These are phyloP conservation scores for Neonectria magnoliae DNA, from an alignment of 2,329 filamentous ascomycete genomes.

Conservation along the genomic window DNA sequence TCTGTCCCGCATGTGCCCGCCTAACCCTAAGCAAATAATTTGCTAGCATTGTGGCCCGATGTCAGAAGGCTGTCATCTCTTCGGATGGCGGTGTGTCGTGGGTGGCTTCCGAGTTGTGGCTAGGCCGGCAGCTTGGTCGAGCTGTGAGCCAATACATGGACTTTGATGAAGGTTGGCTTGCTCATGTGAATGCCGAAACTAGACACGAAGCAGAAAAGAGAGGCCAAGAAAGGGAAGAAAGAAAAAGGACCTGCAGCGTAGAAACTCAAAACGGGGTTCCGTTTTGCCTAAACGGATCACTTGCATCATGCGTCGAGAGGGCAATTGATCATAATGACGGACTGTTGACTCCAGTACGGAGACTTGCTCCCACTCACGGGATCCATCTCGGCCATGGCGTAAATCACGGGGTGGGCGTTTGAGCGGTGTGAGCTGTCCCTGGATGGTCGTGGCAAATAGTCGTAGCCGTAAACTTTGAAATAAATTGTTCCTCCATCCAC, in stretches of 20 bases:
- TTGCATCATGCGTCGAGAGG: background rate
- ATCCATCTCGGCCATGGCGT: background rate
- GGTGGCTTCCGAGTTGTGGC: background rate
- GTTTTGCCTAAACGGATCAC: background rate
- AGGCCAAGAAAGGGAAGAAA: background rate
- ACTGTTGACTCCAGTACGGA: background rate
- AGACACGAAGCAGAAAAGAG: background rate
- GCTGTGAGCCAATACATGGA: background rate
- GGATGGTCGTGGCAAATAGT: conserved; percentile 1
- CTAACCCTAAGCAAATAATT: background rate
- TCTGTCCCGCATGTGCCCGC: background rate
- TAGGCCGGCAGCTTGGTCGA: background rate
- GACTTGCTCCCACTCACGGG: background rate
- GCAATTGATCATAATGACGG: conserved; percentile 2
- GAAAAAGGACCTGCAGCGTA: background rate
- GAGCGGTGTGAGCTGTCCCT: conserved; percentile 12
- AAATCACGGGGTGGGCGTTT: conserved; percentile 2
- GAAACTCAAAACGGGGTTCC: background rate
- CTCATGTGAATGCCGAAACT: background rate
- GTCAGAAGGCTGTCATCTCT: background rate
- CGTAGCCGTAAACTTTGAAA: conserved; percentile 17
- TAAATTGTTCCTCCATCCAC: background rate
- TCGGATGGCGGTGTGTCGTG: background rate
- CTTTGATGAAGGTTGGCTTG: background rate
- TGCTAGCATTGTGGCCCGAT: background rate